Conservation (phyloP, 73 alveolate species). For the Uronychia setigera region DNA sequence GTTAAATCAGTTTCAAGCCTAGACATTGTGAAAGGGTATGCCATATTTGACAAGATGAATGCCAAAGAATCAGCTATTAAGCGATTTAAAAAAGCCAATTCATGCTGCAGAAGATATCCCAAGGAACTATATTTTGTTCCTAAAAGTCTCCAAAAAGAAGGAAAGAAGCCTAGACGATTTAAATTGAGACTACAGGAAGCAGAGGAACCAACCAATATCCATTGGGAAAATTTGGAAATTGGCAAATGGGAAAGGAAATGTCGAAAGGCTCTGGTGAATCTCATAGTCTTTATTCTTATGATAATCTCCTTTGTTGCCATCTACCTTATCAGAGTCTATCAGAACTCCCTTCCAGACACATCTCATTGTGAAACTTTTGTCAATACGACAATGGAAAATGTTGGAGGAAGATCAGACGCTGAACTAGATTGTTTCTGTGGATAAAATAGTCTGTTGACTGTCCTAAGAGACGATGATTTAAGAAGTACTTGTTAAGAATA, state of each 20-base stretch:
- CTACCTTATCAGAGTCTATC: background rate
- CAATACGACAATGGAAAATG: background rate
- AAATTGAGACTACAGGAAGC: background rate
- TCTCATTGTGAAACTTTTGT: background rate
- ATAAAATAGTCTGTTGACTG: background rate
- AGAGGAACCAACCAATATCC: conserved; percentile 30
- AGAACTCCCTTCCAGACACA: background rate
- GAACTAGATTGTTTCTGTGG: conserved; percentile 19
- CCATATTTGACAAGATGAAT: background rate
- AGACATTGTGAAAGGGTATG: background rate
- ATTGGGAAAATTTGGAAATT: conserved; percentile 17
- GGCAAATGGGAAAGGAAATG: conserved; percentile 4
- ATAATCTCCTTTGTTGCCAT: background rate
- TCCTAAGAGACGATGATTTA: background rate
- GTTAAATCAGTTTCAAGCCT: background rate
- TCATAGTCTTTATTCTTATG: conserved; percentile 14
- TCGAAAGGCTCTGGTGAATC: conserved; percentile 8
- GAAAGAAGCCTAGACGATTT: background rate
- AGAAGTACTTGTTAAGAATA: background rate
- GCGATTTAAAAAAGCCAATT: conserved; percentile 5
- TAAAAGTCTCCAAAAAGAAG: background rate
- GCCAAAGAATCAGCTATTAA: conserved; percentile 2
- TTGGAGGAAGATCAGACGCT: background rate
- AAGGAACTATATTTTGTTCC: background rate
- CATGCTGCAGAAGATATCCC: conserved; percentile 1